Percentiles rank a stretch among this genome's conserved stretches.
phyloP scores from a whole-genome alignment of 1,284 basidiomycete species.

The Ganoderma sinense region DNA sequence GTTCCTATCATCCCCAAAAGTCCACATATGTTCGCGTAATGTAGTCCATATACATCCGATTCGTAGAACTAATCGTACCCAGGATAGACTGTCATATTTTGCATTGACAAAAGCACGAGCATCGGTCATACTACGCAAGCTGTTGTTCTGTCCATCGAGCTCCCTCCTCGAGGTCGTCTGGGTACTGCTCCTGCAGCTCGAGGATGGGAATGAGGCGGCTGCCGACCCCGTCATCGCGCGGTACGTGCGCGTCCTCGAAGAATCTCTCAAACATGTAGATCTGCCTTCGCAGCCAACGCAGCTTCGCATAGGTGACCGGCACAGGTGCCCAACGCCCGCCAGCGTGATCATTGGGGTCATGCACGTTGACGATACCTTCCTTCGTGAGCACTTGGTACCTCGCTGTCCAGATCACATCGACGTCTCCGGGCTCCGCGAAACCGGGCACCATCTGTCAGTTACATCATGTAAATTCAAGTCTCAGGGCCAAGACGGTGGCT shows the following conservation, averaged over 20 bases:
- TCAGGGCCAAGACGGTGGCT: background rate
- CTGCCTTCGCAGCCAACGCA: constrained; percentile 7
- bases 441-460: background rate
- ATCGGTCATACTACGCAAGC: background rate
- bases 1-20: background rate
- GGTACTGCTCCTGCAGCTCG: constrained; percentile 19
- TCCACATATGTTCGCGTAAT: constrained; percentile 7
- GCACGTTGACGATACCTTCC: background rate
- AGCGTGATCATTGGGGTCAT: background rate
- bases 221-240: constrained; percentile 21
- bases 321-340: background rate
- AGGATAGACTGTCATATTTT: background rate
- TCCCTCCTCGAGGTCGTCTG: constrained; percentile 21
- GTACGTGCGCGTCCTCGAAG: constrained; percentile 26
- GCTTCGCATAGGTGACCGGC: constrained; percentile 2
- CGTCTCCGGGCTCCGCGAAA: background rate
- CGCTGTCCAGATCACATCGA: background rate
- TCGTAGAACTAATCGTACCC: background rate
- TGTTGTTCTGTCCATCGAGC: constrained; percentile 18
- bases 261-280: constrained; percentile 22
- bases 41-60: background rate
- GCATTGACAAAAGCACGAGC: background rate
- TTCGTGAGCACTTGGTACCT: background rate
- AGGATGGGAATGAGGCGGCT: constrained; percentile 20
- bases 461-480: background rate